Percentiles rank a stretch among this genome's conserved stretches.
Conservation (phyloP, 305 asterid species). For the Lippia alba region DNA sequence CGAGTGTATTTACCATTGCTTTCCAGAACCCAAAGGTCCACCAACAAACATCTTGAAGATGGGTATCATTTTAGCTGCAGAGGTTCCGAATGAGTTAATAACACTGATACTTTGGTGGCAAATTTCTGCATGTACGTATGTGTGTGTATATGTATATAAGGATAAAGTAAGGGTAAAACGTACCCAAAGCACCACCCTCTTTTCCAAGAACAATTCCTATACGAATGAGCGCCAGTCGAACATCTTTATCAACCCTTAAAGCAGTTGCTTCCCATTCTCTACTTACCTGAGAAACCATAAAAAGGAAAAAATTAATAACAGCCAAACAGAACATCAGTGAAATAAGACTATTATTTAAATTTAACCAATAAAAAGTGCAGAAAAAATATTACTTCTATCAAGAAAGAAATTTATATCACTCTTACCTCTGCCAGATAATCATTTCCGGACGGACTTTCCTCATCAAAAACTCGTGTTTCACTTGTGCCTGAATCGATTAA, state of each 20-base stretch:
- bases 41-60: conserved; percentile 91
- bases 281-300: conserved; percentile 68
- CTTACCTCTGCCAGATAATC: conserved; percentile 92
- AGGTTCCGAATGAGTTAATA: conserved; percentile 13
- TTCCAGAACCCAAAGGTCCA: conserved; percentile 95
- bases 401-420: background rate
- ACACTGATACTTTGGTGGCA: no score
- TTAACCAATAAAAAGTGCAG: conserved; percentile 2
- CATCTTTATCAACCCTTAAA: conserved; percentile 70
- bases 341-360: background rate
- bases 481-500: conserved; percentile 64
- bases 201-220: conserved; percentile 92
- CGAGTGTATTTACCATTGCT: conserved; percentile 65
- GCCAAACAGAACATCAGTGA: background rate
- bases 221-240: conserved; percentile 77
- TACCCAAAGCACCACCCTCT: conserved; percentile 98
- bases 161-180: conserved; percentile 1
- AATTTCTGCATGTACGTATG: no score
- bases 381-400: background rate
- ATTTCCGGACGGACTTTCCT: conserved; percentile 89
- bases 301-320: background rate
- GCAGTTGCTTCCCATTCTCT: conserved; percentile 97
- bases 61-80: conserved; percentile 93
- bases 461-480: conserved; percentile 78
- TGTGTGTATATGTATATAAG: no score